These are phyloP conservation scores for Zasmidium angulare DNA, from an alignment of 2,329 filamentous ascomycete genomes.

Conservation along the genomic window DNA sequence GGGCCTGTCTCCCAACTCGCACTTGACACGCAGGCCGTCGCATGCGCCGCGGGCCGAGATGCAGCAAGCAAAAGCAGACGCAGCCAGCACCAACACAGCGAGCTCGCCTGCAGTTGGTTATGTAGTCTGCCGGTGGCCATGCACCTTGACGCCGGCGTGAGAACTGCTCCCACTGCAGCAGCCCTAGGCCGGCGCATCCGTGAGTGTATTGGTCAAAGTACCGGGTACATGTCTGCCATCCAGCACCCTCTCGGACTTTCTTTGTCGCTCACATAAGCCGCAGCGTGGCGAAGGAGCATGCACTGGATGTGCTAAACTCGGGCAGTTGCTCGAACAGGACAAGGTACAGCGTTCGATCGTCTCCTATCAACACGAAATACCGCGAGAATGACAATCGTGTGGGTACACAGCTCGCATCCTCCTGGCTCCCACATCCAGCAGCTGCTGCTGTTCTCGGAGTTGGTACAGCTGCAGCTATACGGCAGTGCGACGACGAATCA, in stretches of 20 bases:
- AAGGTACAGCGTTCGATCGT: background rate
- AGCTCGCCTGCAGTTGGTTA: background rate
- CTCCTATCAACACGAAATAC: background rate
- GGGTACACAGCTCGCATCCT: too few species aligned
- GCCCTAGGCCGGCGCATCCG: too few species aligned
- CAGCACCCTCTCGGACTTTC: background rate
- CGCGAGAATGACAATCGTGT: too few species aligned
- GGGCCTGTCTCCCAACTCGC: background rate
- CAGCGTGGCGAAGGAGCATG: background rate
- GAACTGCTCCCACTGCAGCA: too few species aligned
- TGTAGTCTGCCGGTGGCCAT: background rate
- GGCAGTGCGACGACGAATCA: background rate
- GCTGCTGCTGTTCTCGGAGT: too few species aligned
- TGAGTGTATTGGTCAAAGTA: too few species aligned
- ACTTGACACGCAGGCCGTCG: background rate
- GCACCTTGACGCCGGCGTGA: background rate
- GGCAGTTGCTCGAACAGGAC: background rate
- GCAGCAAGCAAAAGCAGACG: background rate
- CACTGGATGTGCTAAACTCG: background rate
- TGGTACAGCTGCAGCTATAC: background rate
- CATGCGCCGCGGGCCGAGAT: background rate
- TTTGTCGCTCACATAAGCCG: background rate
- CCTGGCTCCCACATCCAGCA: too few species aligned
- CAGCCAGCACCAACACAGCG: background rate
- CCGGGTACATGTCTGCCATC: background rate